Conservation (phyloP, 768 basidiomycete species). For the Rhodosporidiobolus sp. region DNA sequence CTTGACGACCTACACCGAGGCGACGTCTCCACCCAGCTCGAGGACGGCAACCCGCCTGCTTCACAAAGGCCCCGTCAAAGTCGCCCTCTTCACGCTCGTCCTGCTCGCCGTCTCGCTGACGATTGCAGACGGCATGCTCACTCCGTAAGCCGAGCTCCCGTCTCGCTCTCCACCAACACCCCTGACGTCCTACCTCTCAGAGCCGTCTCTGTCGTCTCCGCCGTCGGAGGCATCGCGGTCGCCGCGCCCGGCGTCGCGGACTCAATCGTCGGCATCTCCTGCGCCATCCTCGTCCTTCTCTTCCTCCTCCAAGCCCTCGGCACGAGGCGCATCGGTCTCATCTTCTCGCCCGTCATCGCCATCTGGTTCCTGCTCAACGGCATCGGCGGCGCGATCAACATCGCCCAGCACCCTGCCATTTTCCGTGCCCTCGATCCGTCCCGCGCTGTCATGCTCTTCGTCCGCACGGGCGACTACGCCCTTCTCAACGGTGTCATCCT, state of each 20-base stretch:
- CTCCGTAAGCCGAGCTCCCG: constrained; percentile 52
- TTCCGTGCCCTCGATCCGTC: constrained; percentile 62
- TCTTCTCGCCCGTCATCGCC: constrained; percentile 61
- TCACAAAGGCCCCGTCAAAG: constrained; percentile 9
- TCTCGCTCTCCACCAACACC: constrained; percentile 39
- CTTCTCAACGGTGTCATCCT: constrained; percentile 64
- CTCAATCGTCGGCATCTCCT: constrained; percentile 61
- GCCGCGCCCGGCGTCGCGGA: constrained; percentile 56
- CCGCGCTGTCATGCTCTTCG: constrained; percentile 63
- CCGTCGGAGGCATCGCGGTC: constrained; percentile 64
- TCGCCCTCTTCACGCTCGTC: constrained; percentile 49
- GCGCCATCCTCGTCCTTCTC: constrained; percentile 59
- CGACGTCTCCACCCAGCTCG: neutral
- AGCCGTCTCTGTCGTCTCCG: constrained; percentile 68
- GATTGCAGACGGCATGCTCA: constrained; percentile 66
- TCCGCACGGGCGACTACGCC: constrained; percentile 63
- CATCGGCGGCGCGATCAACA: constrained; percentile 31
- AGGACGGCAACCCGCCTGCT: neutral
- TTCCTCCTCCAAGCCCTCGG: constrained; percentile 64
- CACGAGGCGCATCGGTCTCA: constrained; percentile 55
- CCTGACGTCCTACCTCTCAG: neutral
- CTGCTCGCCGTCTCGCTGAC: constrained; percentile 66
- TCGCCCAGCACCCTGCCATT: constrained; percentile 16
- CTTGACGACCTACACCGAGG: constrained; percentile 55
- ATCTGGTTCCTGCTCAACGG: constrained; percentile 57